Base-by-base conservation (phyloP, 805 yeast species). In the Cyberlindnera maritima region DNA sequence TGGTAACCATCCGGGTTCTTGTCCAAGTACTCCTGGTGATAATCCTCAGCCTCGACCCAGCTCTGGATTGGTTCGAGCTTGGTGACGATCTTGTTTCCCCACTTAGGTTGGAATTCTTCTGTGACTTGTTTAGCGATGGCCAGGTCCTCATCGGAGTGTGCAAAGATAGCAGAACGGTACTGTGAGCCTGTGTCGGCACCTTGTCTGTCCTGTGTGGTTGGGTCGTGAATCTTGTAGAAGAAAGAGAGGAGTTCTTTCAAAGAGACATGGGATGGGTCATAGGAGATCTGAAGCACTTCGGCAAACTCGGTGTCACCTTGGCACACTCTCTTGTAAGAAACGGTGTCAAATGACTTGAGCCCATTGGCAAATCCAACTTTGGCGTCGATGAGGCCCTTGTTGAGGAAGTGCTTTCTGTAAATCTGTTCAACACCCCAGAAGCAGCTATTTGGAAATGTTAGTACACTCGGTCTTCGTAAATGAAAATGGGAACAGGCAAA, bases 321-420 rank as follows among this genome's bases (percentile, higher is more conserved):
- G 64, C 96, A 87, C 3, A 92, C 97, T 45, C 75, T 68, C 56
- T 79, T 74, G 69, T 92, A 92, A 1, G 79, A 67, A 18, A 91
- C 89, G 8, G 43, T 41, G 18, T 35, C 39, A 17, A 45, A 18
- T 36, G 66, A 59, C 1, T 55, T 40, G 2, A 71, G 67, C 11
- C 98, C 98, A 54, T 94, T 95, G 39, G 96, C 87, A 65, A 83
- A 94, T 2, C 99, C 99, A 12, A 92, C 98, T 61, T 80, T 81
- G 37, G 83, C 74, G 61, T 88, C 97, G 11, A 83, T 62, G 18
- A 92, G 65, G 28, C 88, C 89, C 60, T 77, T 81, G 43, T 67
- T 72, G 15, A 72, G 77, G 59, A 80, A 86, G 54, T 86, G 76
- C 63, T 86, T 88, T 53, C 84, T 70, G 70, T 79, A 90, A 21